phyloP scores from a whole-genome alignment of 495 filamentous ascomycete genomes.

The Geopyxis carbonaria region DNA sequence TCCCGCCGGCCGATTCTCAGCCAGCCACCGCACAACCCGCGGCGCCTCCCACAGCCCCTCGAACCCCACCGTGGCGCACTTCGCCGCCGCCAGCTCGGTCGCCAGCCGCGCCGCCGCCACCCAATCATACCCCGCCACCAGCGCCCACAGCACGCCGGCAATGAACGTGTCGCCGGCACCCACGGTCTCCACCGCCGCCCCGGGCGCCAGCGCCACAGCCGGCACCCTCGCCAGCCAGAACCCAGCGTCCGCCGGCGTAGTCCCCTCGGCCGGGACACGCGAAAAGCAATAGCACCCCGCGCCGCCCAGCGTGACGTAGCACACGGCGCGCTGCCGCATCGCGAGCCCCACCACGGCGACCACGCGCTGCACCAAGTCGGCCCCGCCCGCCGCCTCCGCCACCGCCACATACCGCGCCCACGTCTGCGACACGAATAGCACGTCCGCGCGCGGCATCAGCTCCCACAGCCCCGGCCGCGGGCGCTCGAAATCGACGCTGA shows the following conservation, averaged over 20 bases:
- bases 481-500: conserved; percentile 14
- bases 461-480: conserved; percentile 8
- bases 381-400: conserved; percentile 12
- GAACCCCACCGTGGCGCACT: conserved; percentile 9
- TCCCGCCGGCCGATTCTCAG: no score
- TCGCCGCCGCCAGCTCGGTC: conserved; percentile 9
- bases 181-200: conserved; percentile 9
- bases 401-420: conserved; percentile 4
- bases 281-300: conserved; percentile 9
- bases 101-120: conserved; percentile 6
- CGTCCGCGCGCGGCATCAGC: conserved; percentile 5
- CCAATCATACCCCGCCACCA: not conserved
- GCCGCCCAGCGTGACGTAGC: conserved; percentile 7
- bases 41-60: conserved; percentile 11
- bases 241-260: conserved; percentile 1
- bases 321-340: conserved; percentile 2
- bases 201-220: not conserved
- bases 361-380: no score
- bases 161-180: conserved; percentile 16
- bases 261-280: not conserved
- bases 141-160: conserved; percentile 8
- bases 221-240: not conserved
- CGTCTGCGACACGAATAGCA: conserved; percentile 10
- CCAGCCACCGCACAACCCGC: no score
- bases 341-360: no score